Conservation (phyloP, 2,329 filamentous ascomycete genomes). For the Phyllosticta citrichinensis region DNA sequence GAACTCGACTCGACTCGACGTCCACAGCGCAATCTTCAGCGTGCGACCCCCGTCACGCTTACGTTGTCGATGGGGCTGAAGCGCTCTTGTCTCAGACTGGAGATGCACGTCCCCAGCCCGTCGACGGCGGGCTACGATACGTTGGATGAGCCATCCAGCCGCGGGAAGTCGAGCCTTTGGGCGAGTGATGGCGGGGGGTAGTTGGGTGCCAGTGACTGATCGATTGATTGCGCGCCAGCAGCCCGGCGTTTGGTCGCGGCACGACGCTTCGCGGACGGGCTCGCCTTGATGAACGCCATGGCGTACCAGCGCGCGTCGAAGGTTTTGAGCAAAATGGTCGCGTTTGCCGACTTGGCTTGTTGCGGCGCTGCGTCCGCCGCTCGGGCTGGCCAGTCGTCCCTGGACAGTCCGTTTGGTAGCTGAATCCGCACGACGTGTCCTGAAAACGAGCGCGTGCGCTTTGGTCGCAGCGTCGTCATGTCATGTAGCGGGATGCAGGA, state of each 20-base stretch:
- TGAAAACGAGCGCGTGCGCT: no score
- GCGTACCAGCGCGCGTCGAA: conserved; percentile 10
- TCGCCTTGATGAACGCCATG: background rate
- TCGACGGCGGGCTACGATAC: conserved; percentile 10
- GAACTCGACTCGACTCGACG: conserved; percentile 12
- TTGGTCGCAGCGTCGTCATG: background rate
- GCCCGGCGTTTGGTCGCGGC: background rate
- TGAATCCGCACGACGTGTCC: background rate
- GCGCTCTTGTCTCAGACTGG: conserved; percentile 1
- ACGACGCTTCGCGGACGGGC: background rate
- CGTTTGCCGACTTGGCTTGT: background rate
- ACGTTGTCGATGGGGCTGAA: conserved; percentile 4
- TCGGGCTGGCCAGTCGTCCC: background rate
- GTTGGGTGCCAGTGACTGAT: background rate
- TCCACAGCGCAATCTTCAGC: conserved; percentile 9
- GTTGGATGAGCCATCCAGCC: conserved; percentile 2
- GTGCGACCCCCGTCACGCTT: background rate
- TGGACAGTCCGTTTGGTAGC: conserved; percentile 10
- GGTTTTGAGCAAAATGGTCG: background rate
- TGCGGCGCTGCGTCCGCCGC: no score
- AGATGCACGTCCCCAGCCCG: conserved; percentile 8
- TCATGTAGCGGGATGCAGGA: no score
- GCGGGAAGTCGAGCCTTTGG: background rate
- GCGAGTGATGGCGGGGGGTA: background rate
- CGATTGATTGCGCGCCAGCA: background rate